Conservation (phyloP, 352 stramenopile genomes). For the Globisporangium cylindrosporum region DNA sequence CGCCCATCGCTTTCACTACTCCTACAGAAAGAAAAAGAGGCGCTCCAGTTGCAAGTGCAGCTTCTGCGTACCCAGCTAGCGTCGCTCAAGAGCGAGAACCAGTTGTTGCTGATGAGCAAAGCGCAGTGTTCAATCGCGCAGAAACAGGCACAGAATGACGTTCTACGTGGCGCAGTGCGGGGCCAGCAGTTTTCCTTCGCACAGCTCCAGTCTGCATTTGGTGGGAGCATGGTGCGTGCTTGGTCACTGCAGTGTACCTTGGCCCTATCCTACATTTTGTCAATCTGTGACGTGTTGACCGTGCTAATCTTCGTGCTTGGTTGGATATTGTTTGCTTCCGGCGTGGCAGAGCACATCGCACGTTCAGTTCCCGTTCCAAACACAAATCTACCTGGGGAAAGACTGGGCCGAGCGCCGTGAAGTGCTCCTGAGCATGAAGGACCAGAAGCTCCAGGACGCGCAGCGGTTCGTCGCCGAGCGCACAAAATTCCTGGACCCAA, state of each 20-base stretch:
- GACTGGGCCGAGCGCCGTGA: slow-evolving; percentile 23
- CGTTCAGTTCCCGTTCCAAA: neutral
- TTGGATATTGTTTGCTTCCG: neutral
- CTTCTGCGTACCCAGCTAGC: neutral
- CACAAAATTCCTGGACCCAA: slow-evolving; percentile 31
- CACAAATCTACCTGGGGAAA: slow-evolving; percentile 23
- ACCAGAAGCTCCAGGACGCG: slow-evolving; percentile 28
- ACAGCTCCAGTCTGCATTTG: neutral
- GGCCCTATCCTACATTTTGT: too few relatives aligned
- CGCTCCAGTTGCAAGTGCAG: neutral
- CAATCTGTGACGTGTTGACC: too few relatives aligned
- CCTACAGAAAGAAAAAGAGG: neutral
- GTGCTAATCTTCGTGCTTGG: too few relatives aligned
- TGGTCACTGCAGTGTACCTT: neutral
- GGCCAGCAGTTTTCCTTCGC: neutral
- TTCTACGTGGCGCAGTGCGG: neutral
- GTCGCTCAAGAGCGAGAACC: slow-evolving; percentile 2
- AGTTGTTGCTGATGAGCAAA: too few relatives aligned
- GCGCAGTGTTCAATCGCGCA: too few relatives aligned
- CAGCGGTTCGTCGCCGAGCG: slow-evolving; percentile 34
- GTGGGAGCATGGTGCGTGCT: neutral
- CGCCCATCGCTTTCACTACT: too few relatives aligned
- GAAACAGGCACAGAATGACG: neutral
- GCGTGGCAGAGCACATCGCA: neutral
- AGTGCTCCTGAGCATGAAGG: slow-evolving; percentile 29